Base-by-base conservation (phyloP, 2,329 filamentous ascomycete species). In the Hymenoscyphus fraxineus region DNA sequence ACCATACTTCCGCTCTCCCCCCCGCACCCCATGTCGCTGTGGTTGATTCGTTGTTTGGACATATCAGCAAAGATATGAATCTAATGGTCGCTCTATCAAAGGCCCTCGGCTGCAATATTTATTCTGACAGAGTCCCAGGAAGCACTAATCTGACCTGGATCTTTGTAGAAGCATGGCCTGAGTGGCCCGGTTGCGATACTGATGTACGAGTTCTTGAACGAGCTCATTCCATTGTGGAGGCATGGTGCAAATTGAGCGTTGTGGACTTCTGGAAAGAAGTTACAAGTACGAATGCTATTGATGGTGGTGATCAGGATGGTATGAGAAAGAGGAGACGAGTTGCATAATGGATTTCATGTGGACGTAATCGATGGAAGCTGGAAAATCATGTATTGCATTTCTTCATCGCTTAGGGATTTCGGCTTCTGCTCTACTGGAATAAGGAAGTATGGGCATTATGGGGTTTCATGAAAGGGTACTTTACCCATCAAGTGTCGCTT, bases 141-240 rank as follows among this genome's bases (percentile, higher is more conserved):
- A 57, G 55, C 55, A 35, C 27, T 32, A 31, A 57, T 38, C 15
- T n/a, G n/a, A 32, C n/a, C 9, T 38, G 55, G 55, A n/a, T 57
- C 27, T 57, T 57, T 38, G 55, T 57, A 7, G 55, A 57, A 57
- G 31, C 55, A n/a, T 38, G 55, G 55, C 31, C 27, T 19, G 31
- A 35, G 15, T 35, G 27, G 32, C 19, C 22, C 3, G 55, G 55
- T 15, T 35, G 27, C 19, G 31, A 35, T 1, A 38, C 16, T 4
- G 55, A 38, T 3, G 13, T 6, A 6, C 27, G 7, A 16, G 27
- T 38, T 9, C 55, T 57, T 16, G 31, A 38, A 2, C 55, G 31
- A 5, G 55, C 31, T 32, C 55, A 38, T 38, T 35, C 32, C 6
- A n/a, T 57, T 57, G 55, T 57, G 55, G 55, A 57, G 55, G 16